Percentiles rank a stretch among this genome's conserved stretches.
These are phyloP conservation scores for Bjerkandera adusta DNA, from an alignment of 1,284 basidiomycete species.

Conservation along the genomic window DNA sequence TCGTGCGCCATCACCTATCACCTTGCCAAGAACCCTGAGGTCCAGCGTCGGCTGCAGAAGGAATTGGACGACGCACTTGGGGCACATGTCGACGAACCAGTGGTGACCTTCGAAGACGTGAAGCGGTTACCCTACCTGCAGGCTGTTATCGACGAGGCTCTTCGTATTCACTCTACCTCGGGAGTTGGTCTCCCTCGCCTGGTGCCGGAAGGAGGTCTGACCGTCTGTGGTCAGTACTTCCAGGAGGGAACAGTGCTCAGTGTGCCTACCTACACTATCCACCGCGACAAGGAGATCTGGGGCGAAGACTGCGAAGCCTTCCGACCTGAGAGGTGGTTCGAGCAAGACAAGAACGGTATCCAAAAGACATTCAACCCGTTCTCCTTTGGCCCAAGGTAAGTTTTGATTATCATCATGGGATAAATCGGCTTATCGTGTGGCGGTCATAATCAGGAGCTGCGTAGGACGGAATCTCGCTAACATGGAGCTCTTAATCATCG, in stretches of 20 bases:
- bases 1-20: constrained; percentile 86
- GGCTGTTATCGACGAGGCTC: constrained; percentile 80
- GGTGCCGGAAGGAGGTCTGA: constrained; percentile 68
- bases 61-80: constrained; percentile 81
- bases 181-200: constrained; percentile 81
- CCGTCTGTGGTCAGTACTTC: constrained; percentile 59
- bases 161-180: constrained; percentile 81
- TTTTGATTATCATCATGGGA: neutral
- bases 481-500: constrained; percentile 73
- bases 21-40: constrained; percentile 64
- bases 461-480: constrained; percentile 75
- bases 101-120: constrained; percentile 56
- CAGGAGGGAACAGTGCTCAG: constrained; percentile 70
- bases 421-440: neutral
- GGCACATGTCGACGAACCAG: constrained; percentile 50
- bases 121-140: constrained; percentile 76
- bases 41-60: constrained; percentile 70
- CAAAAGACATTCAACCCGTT: constrained; percentile 79
- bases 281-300: constrained; percentile 71
- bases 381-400: constrained; percentile 61
- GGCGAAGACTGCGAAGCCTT: constrained; percentile 77
- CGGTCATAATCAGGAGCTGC: constrained; percentile 55
- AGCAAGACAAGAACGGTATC: constrained; percentile 54
- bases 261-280: constrained; percentile 78
- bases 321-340: constrained; percentile 82